Evolutionary conservation across 352 stramenopile genomes (phyloP).

Genomic region (Pythium folliculosum): DNA sequence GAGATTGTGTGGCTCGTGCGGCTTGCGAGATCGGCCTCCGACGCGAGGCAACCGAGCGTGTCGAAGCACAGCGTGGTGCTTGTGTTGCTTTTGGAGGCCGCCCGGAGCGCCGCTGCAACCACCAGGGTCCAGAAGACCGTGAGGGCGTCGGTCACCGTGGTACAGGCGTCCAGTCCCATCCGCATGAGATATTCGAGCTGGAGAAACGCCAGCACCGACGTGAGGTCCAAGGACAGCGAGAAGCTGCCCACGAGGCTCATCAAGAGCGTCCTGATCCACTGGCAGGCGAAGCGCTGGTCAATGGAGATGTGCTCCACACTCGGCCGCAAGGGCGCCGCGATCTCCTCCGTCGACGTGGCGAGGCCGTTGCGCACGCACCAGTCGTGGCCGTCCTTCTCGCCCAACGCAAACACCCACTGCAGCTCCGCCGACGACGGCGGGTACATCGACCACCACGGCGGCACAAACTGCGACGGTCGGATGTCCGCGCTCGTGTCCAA

Average conservation of each 20-base stretch:
- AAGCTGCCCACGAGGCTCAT: background rate
- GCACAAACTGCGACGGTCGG: slow-evolving; percentile 44
- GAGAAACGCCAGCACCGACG: background rate
- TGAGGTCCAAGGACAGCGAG: background rate
- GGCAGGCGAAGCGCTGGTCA: slow-evolving; percentile 6
- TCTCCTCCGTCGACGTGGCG: background rate
- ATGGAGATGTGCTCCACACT: background rate
- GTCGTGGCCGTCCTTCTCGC: slow-evolving; percentile 28
- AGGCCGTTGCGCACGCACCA: slow-evolving; percentile 21
- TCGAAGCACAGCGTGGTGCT: background rate
- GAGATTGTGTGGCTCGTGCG: background rate
- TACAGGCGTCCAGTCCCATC: background rate
- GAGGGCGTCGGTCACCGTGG: background rate
- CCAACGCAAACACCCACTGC: slow-evolving; percentile 38
- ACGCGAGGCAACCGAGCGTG: background rate
- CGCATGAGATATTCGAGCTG: slow-evolving; percentile 1
- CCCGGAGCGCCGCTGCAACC: background rate
- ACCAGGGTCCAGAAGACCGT: background rate
- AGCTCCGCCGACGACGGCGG: slow-evolving; percentile 35
- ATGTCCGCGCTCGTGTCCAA: slow-evolving; percentile 38
- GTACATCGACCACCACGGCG: slow-evolving; percentile 47
- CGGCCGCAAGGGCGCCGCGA: background rate
- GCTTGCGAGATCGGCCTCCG: background rate
- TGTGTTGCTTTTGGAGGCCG: background rate
- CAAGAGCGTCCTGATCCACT: background rate